Evolutionary conservation across 2,329 filamentous ascomycete genomes (phyloP).

Genomic region (Colletotrichum acutatum): DNA sequence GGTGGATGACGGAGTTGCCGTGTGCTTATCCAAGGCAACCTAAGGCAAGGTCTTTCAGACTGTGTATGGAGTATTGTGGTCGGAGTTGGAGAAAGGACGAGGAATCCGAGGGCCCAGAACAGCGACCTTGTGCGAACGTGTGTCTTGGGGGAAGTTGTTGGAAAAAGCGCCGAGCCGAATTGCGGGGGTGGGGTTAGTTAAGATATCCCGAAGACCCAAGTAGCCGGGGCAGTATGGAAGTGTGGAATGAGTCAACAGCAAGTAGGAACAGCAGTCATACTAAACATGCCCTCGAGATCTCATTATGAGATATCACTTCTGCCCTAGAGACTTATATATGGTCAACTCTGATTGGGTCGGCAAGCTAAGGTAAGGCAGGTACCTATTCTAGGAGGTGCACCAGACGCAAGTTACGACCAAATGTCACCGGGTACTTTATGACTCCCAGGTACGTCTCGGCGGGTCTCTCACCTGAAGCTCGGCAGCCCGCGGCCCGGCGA

Average conservation of each 20-base stretch:
- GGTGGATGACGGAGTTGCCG: neutral
- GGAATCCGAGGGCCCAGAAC: conserved; percentile 2
- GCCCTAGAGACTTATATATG: neutral
- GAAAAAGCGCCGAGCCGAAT: conserved; percentile 27
- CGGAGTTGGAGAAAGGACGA: conserved; percentile 10
- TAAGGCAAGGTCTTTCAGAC: no score
- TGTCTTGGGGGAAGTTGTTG: conserved; percentile 3
- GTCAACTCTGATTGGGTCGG: neutral
- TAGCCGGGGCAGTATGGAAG: neutral
- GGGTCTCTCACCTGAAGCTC: neutral
- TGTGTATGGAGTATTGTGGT: neutral
- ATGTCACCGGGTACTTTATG: neutral
- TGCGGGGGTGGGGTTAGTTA: conserved; percentile 33
- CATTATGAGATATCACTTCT: neutral
- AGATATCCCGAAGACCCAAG: neutral
- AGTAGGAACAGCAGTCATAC: neutral
- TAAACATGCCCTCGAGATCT: neutral
- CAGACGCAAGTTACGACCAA: no score
- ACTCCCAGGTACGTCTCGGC: neutral
- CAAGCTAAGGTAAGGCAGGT: neutral
- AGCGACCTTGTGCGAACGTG: neutral
- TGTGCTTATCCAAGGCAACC: no score
- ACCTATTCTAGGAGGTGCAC: no score
- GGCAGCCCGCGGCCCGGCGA: conserved; percentile 9
- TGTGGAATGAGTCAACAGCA: neutral